Base-by-base conservation (phyloP, 805 yeast genomes). In the Ogataea chonburiensis region DNA sequence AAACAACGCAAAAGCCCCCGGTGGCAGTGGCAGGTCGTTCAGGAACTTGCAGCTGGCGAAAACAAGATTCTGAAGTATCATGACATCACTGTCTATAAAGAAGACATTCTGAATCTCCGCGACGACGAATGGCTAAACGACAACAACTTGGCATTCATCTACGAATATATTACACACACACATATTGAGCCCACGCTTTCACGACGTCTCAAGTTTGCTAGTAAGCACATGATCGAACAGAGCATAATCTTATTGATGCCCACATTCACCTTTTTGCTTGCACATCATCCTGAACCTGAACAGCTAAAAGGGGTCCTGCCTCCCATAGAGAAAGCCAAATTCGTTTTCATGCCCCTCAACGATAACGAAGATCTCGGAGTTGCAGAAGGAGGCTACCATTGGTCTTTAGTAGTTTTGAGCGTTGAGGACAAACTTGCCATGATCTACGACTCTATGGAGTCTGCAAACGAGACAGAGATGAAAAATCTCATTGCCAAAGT, bases 111-210 rank as follows among this genome's bases (percentile, higher is more conserved):
- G 28, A 79, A 75, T 46, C 56, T 84, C 11, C 61, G 67, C 33
- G 78, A 80, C 13, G 83, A 74, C 22, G 81, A 81, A 52, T 84
- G 93, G 91, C 61, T 84, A 19, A 80, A 79, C 49, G 91, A 83
- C 51, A 80, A 80, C 49, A 76, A 81, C 47, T 70, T 84, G 24
- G 64, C 82, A 0, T 74, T 81, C 37, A 58, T 80, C 13, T 84
- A 69, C 55, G 87, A 81, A 51, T 68, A 70, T 41, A 53, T 77
- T n/a, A 72, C 68, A 38, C 50, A 64, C 2, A 45, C 46, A 9
- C 60, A 56, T 28, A 38, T 56, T 4, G 28, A 46, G 7, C 63
- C 63, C 14, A 46, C 47, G 1, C 35, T 60, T 26, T 41, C 34
- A 14, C 45, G 58, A 11, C 55, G 60, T 24, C 38, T 66, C 20